A percentile compares a stretch with the other conserved stretches of the same genome.
Evolutionary conservation across 1,139 yeast species (phyloP).

Genomic region (Taphrina flavorubra): DNA sequence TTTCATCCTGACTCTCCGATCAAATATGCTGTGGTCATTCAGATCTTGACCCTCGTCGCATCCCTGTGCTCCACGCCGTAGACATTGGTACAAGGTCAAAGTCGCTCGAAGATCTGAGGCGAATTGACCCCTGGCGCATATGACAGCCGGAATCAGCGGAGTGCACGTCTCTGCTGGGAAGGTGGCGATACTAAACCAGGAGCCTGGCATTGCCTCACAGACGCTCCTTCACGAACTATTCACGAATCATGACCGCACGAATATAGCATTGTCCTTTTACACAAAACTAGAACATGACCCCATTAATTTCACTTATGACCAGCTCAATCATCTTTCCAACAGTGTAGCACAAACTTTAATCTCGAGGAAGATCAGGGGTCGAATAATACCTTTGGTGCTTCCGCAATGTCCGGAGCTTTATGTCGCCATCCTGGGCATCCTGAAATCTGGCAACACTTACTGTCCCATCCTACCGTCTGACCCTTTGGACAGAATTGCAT

Average conservation of each 20-base stretch:
- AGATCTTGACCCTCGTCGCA: too few species aligned
- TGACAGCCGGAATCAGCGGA: too few species aligned
- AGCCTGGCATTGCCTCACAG: not conserved
- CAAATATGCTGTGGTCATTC: too few species aligned
- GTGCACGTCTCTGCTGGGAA: not conserved
- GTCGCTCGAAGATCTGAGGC: too few species aligned
- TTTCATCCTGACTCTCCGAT: too few species aligned
- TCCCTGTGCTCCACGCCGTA: too few species aligned
- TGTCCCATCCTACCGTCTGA: conserved; percentile 46
- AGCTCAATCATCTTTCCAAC: conserved; percentile 17
- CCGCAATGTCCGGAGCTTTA: conserved; percentile 46
- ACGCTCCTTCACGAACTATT: conserved; percentile 20
- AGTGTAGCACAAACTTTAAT: conserved; percentile 8
- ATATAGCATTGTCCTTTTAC: conserved; percentile 9
- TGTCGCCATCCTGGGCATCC: conserved; percentile 45
- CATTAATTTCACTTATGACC: conserved; percentile 2
- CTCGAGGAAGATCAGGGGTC: not conserved
- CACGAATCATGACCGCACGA: not conserved
- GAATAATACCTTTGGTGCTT: conserved; percentile 46
- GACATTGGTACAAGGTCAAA: too few species aligned
- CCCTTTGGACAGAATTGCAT: conserved; percentile 45
- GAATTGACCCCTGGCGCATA: too few species aligned
- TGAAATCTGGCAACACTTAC: conserved; percentile 47
- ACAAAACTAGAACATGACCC: not conserved
- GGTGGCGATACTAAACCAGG: conserved; percentile 1